A percentile compares a stretch with the other conserved stretches of the same genome.
Conservation (phyloP, 306 rosid genomes). For the Crotalaria pallida region DNA sequence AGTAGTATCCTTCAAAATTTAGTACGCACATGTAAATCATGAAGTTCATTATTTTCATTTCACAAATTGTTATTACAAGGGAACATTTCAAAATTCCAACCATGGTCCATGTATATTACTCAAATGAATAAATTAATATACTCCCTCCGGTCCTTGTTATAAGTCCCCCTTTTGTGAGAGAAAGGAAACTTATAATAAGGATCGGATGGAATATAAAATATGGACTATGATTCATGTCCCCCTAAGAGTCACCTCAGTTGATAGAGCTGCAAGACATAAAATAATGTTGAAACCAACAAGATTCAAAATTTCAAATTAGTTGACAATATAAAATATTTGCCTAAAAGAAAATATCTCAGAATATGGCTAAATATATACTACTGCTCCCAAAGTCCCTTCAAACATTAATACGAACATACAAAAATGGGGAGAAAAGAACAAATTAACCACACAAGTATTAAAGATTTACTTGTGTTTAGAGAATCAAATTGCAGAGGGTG, state of each 20-base stretch:
- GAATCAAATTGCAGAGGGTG: slow-evolving; percentile 2
- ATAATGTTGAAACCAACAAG: no score
- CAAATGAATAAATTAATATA: not conserved
- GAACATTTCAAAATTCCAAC: not conserved
- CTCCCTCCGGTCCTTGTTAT: no score
- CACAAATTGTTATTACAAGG: not conserved
- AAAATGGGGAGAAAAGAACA: not conserved
- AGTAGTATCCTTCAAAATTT: no score
- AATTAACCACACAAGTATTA: not conserved
- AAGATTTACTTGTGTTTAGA: not conserved
- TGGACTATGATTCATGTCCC: no score
- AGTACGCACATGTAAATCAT: no score
- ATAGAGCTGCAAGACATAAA: no score
- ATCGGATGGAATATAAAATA: no score
- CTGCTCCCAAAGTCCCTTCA: not conserved
- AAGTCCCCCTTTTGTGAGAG: no score
- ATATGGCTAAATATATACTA: not conserved
- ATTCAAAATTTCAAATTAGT: no score
- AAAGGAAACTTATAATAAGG: no score
- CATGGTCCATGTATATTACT: not conserved
- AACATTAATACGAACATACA: not conserved
- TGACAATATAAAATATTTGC: no score
- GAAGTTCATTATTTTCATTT: not conserved
- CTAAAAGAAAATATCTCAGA: not conserved
- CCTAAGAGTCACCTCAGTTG: no score